These are phyloP conservation scores for Cornus kousa DNA, from an alignment of 148 eudicot species.

Conservation along the genomic window DNA sequence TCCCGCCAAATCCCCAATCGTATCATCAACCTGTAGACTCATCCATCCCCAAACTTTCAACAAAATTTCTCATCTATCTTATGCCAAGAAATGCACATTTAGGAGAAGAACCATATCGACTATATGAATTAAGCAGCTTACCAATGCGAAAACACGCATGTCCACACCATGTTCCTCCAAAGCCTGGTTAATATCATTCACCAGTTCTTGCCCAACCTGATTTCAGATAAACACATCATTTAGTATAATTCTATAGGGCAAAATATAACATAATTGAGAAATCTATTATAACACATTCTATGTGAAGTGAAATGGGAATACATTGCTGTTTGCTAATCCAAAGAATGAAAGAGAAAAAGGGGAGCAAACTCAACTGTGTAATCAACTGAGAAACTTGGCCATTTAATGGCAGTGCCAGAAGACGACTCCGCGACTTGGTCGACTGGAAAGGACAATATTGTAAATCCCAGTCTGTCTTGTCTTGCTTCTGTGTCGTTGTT, in stretches of 20 bases:
- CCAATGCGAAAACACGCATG: slow-evolving; percentile 39
- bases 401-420: slow-evolving; percentile 29
- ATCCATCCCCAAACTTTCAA: background rate
- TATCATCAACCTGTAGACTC: slow-evolving; percentile 60
- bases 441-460: slow-evolving; percentile 39
- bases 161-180: slow-evolving; percentile 43
- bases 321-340: too few species aligned
- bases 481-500: background rate
- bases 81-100: background rate
- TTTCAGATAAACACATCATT: background rate
- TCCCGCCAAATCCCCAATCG: slow-evolving; percentile 71
- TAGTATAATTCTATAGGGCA: too few species aligned
- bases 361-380: slow-evolving; percentile 39
- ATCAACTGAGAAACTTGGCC: slow-evolving; percentile 34
- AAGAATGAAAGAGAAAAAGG: too few species aligned
- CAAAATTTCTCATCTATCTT: background rate
- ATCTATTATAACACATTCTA: too few species aligned
- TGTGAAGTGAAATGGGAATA: too few species aligned
- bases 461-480: slow-evolving; percentile 39
- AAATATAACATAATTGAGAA: too few species aligned
- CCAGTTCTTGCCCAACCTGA: slow-evolving; percentile 41
- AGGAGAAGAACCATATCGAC: background rate
- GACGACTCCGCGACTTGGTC: slow-evolving; percentile 23
- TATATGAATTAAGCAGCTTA: slow-evolving; percentile 11
- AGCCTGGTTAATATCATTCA: slow-evolving; percentile 35